These are phyloP conservation scores for Fusarium circinatum DNA, from an alignment of 2,329 filamentous ascomycete species.

Conservation along the genomic window DNA sequence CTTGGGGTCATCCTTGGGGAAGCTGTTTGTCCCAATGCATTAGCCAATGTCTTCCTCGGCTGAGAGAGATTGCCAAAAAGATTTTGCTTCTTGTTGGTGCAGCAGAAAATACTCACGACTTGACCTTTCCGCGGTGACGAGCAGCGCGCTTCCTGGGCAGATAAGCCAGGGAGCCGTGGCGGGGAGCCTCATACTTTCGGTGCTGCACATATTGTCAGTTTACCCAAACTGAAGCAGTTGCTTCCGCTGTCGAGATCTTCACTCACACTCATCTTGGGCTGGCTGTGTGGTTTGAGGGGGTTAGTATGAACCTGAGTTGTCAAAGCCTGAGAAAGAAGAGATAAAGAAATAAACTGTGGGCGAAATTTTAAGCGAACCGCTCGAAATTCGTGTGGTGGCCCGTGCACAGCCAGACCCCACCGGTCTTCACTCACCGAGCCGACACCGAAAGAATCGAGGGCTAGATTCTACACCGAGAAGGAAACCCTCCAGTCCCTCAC, in stretches of 20 bases:
- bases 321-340: conserved; percentile 49
- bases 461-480: conserved; percentile 4
- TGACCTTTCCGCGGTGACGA: conserved; percentile 96
- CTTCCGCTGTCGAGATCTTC: conserved; percentile 8
- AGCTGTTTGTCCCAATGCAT: conserved; percentile 65
- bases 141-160: conserved; percentile 91
- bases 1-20: conserved; percentile 99
- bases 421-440: conserved; percentile 10
- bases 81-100: not conserved
- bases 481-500: conserved; percentile 2
- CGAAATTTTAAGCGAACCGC: conserved; percentile 53
- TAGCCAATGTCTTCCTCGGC: conserved; percentile 35
- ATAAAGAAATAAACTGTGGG: conserved; percentile 50
- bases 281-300: conserved; percentile 50
- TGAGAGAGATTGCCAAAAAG: not conserved
- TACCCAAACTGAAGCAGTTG: conserved; percentile 44
- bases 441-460: conserved; percentile 7
- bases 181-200: conserved; percentile 81
- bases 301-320: conserved; percentile 51
- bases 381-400: conserved; percentile 40
- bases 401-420: conserved; percentile 30
- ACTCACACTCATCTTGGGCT: conserved; percentile 56
- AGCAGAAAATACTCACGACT: conserved; percentile 76
- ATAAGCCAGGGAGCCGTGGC: conserved; percentile 93
- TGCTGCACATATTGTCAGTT: conserved; percentile 51